Evolutionary conservation across 108 stramenopile species (phyloP), one percentile per base, ranked within the genome.

Genomic region (Skeletonema tropicum): DNA sequence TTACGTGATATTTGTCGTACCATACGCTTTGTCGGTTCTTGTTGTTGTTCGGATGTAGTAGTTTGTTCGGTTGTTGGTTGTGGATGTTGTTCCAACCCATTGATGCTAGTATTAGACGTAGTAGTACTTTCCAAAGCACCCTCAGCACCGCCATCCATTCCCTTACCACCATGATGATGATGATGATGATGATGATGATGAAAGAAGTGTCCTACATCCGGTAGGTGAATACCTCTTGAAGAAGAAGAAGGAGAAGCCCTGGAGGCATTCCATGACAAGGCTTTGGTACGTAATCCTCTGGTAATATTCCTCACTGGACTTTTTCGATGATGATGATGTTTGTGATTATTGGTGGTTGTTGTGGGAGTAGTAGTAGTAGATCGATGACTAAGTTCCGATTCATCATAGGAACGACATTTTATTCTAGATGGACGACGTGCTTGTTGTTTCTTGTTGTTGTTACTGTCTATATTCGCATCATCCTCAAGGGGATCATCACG

Each of bases 1-100:
- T 67, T 79, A 23, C 48, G 26, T 41, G 77, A 57, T 68, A 55
- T 46, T 36, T 52, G 36, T 45, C 57, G 35, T 26, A 13, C 41
- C 4, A 14, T 26, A 55, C 55, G 30, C 21, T 25, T 68, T 3
- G 4, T 33, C 19, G 8, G 21, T n/a, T n/a, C n/a, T 38, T 31
- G 39, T 13, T 26, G 38, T 41, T 61, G 39, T 8, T 42, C 41
- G 6, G n/a, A n/a, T n/a, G n/a, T n/a, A n/a, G n/a, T n/a, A n/a
- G n/a, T n/a, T n/a, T n/a, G n/a, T n/a, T n/a, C n/a, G n/a, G n/a
- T n/a, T n/a, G 14, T 8, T 42, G 6, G 13, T 42, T 38, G 0
- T 21, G 13, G 64, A 1, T 39, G 35, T 4, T n/a, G 38, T 25
- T 25, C 30, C 9, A 30, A 8, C 25, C 15, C 32, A 70, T 15